Evolutionary conservation across 2,329 filamentous ascomycete species (phyloP).

Genomic region (Aspergillus sp.): DNA sequence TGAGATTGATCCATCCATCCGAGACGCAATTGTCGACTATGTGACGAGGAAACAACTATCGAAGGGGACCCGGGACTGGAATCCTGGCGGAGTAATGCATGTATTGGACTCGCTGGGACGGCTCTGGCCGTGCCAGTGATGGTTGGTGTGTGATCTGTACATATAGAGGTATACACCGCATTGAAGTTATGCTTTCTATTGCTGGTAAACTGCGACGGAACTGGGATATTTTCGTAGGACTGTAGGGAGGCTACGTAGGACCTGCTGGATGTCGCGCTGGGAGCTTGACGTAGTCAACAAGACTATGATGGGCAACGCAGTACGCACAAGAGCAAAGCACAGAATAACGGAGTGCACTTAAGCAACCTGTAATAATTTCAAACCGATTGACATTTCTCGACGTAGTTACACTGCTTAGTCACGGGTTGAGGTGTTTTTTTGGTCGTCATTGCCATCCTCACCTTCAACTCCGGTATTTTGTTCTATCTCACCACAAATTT

Average conservation of each 20-base stretch:
- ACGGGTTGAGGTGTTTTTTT: not conserved
- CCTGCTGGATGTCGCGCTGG: not conserved
- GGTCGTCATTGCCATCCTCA: no score
- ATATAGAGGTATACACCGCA: conserved; percentile 29
- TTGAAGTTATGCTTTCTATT: conserved; percentile 11
- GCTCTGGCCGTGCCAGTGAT: conserved; percentile 1
- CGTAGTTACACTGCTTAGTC: not conserved
- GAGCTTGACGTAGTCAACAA: not conserved
- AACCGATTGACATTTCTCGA: not conserved
- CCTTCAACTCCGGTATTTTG: not conserved
- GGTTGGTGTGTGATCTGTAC: conserved; percentile 25
- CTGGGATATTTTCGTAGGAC: not conserved
- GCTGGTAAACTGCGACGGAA: not conserved
- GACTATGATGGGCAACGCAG: not conserved
- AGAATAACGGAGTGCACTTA: not conserved
- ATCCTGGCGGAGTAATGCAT: not conserved
- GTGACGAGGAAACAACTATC: not conserved
- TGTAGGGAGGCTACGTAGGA: not conserved
- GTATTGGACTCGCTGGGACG: conserved; percentile 4
- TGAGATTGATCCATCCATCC: not conserved
- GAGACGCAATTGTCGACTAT: not conserved
- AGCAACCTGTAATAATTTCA: no score
- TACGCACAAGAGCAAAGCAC: not conserved
- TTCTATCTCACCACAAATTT: not conserved
- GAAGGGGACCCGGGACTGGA: conserved; percentile 2